Percentiles rank a stretch among this genome's conserved stretches.
These are phyloP conservation scores for Myrica gale DNA, from an alignment of 306 rosid genomes.

Conservation along the genomic window DNA sequence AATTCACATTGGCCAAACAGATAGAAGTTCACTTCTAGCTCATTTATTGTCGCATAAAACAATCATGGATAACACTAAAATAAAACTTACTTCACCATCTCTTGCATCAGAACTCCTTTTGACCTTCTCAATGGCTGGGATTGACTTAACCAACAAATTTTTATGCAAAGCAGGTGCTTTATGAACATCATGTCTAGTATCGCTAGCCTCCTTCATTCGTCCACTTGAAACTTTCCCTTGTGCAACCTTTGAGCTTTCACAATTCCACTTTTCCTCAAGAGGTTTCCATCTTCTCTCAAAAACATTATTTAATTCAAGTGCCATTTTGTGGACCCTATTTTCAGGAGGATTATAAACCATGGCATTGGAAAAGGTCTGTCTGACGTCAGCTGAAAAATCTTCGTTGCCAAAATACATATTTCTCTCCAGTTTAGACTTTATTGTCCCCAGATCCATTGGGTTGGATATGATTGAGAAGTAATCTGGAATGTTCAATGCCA, in stretches of 20 bases:
- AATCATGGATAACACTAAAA: not conserved
- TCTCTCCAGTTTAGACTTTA: slow-evolving; percentile 65
- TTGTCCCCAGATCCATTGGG: slow-evolving; percentile 94
- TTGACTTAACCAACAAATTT: slow-evolving; percentile 34
- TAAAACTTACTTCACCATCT: slow-evolving; percentile 54
- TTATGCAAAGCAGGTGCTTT: slow-evolving; percentile 23
- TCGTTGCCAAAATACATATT: slow-evolving; percentile 44
- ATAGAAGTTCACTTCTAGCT: not conserved
- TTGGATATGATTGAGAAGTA: slow-evolving; percentile 59
- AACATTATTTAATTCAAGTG: slow-evolving; percentile 47
- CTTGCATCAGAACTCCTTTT: slow-evolving; percentile 36
- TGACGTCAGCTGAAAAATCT: slow-evolving; percentile 76
- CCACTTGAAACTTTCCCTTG: slow-evolving; percentile 30
- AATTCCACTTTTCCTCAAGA: slow-evolving; percentile 42
- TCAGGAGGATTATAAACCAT: slow-evolving; percentile 82
- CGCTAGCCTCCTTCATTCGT: slow-evolving; percentile 29
- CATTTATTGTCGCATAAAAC: not conserved
- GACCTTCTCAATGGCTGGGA: slow-evolving; percentile 36
- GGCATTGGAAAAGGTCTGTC: slow-evolving; percentile 83
- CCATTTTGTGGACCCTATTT: slow-evolving; percentile 71
- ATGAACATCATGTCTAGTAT: slow-evolving; percentile 16
- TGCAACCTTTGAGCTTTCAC: slow-evolving; percentile 43
- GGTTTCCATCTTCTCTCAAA: slow-evolving; percentile 71
- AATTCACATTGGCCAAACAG: not conserved
- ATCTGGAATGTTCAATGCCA: slow-evolving; percentile 74